These are phyloP conservation scores for Pichia sp. DNA, from an alignment of 1,139 yeast genomes.

Conservation along the genomic window DNA sequence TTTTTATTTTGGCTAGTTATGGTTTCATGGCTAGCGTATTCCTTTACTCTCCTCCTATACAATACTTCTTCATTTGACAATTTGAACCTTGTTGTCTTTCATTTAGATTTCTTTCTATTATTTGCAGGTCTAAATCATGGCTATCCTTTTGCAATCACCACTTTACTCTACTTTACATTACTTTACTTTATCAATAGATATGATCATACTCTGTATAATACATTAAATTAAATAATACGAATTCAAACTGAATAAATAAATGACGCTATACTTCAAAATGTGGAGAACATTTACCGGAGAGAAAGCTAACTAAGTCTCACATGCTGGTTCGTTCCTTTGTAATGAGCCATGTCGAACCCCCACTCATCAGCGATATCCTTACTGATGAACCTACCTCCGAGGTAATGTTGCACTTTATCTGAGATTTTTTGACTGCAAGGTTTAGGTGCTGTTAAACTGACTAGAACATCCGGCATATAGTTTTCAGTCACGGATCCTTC, in stretches of 20 bases:
- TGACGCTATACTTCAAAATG: neutral
- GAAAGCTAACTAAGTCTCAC: slow-evolving; percentile 16
- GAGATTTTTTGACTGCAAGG: slow-evolving; percentile 60
- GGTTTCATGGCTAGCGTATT: too few species aligned
- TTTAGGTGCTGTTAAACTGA: slow-evolving; percentile 91
- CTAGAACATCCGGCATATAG: slow-evolving; percentile 53
- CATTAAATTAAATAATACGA: neutral
- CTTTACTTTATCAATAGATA: too few species aligned
- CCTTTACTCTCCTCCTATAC: too few species aligned
- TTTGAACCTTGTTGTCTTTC: neutral
- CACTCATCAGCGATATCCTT: slow-evolving; percentile 60
- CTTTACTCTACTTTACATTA: too few species aligned
- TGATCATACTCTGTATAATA: slow-evolving; percentile 2
- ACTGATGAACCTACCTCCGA: slow-evolving; percentile 86
- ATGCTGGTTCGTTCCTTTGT: slow-evolving; percentile 47
- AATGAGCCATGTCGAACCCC: slow-evolving; percentile 55
- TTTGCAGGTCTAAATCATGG: too few species aligned
- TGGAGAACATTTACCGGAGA: too few species aligned
- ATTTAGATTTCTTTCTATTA: neutral
- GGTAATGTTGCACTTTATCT: slow-evolving; percentile 48
- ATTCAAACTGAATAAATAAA: neutral
- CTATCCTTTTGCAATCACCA: too few species aligned
- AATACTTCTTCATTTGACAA: too few species aligned
- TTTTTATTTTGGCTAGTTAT: too few species aligned
- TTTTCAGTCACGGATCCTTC: slow-evolving; percentile 33